A percentile compares a stretch with the other conserved stretches of the same genome.
These are phyloP conservation scores for Plasmodium gallinaceum DNA, from an alignment of 169 alveolate genomes.

Conservation along the genomic window DNA sequence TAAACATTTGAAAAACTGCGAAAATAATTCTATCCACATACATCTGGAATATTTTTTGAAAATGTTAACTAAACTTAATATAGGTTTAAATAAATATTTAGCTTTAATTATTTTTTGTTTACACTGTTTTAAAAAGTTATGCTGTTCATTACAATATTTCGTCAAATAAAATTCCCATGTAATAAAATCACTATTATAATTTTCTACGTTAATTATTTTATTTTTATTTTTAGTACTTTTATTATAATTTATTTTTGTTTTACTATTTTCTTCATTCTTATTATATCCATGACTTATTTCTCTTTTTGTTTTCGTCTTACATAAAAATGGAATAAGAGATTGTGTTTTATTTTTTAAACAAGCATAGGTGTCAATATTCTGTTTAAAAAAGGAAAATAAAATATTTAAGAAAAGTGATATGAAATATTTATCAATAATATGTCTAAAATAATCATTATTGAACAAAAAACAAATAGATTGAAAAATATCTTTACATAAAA, in stretches of 20 bases:
- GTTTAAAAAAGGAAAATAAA: slow-evolving; percentile 67
- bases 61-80: slow-evolving; percentile 24
- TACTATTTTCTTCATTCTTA: background rate
- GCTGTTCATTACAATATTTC: slow-evolving; percentile 62
- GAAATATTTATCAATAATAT: slow-evolving; percentile 67
- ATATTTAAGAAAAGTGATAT: slow-evolving; percentile 29
- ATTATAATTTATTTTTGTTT: background rate
- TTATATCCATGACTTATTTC: background rate
- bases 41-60: slow-evolving; percentile 49
- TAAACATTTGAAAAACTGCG: slow-evolving; percentile 39
- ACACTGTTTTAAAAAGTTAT: slow-evolving; percentile 27
- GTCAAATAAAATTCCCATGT: slow-evolving; percentile 35
- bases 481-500: slow-evolving; percentile 33
- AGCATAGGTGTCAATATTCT: slow-evolving; percentile 40
- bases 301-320: background rate
- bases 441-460: slow-evolving; percentile 45
- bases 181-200: slow-evolving; percentile 21
- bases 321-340: slow-evolving; percentile 26
- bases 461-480: slow-evolving; percentile 46
- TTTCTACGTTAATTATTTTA: background rate
- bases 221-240: background rate
- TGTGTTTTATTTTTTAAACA: slow-evolving; percentile 26
- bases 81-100: slow-evolving; percentile 58
- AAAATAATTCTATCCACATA: slow-evolving; percentile 55
- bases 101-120: slow-evolving; percentile 42